These are phyloP conservation scores for Eremothecium cymbalariae DNA, from an alignment of 1,139 yeast genomes.

Conservation along the genomic window DNA sequence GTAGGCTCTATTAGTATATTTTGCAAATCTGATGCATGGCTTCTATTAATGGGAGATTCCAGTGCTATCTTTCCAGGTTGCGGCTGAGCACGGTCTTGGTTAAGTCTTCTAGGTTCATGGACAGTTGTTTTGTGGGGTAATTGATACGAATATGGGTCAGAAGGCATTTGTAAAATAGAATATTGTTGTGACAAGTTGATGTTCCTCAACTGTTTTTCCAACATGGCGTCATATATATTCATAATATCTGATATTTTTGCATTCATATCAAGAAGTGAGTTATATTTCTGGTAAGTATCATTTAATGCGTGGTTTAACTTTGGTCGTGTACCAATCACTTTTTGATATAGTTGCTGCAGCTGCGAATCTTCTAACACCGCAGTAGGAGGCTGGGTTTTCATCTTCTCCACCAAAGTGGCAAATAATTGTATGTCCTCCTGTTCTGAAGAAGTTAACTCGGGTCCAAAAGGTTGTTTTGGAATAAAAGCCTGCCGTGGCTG, in stretches of 20 bases:
- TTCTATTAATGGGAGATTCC: too few species aligned
- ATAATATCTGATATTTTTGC: constrained; percentile 74
- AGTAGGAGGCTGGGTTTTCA: constrained; percentile 44
- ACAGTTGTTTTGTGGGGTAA: not conserved
- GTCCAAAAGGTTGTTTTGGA: constrained; percentile 28
- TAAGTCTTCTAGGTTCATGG: too few species aligned
- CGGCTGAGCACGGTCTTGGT: too few species aligned
- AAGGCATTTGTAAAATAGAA: constrained; percentile 21
- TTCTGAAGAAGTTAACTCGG: constrained; percentile 66
- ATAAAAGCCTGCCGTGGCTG: constrained; percentile 12
- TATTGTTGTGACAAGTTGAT: constrained; percentile 29
- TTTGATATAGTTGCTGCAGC: constrained; percentile 56
- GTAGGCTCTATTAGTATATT: too few species aligned
- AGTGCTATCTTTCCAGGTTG: too few species aligned
- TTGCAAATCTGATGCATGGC: too few species aligned
- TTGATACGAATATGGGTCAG: constrained; percentile 21
- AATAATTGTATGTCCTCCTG: constrained; percentile 71
- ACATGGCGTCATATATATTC: constrained; percentile 65
- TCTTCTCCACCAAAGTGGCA: constrained; percentile 53
- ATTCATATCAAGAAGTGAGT: constrained; percentile 65
- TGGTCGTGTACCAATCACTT: constrained; percentile 62
- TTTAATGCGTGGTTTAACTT: constrained; percentile 61
- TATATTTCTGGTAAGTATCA: constrained; percentile 59
- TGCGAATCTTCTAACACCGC: constrained; percentile 53
- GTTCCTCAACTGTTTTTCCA: constrained; percentile 50